A percentile compares a stretch with the other conserved stretches of the same genome.
Conservation (phyloP, 768 basidiomycete genomes). For the Hebeloma cylindrosporum region DNA sequence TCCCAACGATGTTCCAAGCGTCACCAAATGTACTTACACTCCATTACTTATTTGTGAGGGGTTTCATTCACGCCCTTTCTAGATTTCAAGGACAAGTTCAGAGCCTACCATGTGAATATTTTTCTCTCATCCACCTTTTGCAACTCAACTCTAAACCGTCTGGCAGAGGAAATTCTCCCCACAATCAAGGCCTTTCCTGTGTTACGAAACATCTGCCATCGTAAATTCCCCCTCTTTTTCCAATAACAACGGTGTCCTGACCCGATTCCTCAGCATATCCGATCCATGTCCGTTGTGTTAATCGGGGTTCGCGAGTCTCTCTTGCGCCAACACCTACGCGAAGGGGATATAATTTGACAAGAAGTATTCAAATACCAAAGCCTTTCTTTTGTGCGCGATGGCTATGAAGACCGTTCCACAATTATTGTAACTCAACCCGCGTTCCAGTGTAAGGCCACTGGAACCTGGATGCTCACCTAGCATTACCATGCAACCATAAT, state of each 20-base stretch:
- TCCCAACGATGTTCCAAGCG: slow-evolving; percentile 57
- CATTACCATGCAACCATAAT: too few species aligned
- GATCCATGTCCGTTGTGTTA: slow-evolving; percentile 40
- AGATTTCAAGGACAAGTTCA: slow-evolving; percentile 76
- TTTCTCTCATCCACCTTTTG: not conserved
- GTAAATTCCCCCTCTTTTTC: slow-evolving; percentile 37
- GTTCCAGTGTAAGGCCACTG: too few species aligned
- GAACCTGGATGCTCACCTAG: too few species aligned
- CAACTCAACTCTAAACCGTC: not conserved
- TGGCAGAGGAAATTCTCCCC: slow-evolving; percentile 57
- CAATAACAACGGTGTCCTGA: not conserved
- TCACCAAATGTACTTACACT: slow-evolving; percentile 58
- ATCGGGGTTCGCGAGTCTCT: slow-evolving; percentile 43
- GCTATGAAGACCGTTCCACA: too few species aligned
- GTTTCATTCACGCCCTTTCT: not conserved
- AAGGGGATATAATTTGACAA: slow-evolving; percentile 33
- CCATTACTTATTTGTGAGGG: not conserved
- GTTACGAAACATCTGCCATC: slow-evolving; percentile 70
- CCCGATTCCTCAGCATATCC: slow-evolving; percentile 35
- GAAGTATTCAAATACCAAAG: not conserved
- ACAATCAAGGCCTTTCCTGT: slow-evolving; percentile 57
- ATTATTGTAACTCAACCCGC: too few species aligned
- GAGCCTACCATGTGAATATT: slow-evolving; percentile 54
- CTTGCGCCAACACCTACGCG: slow-evolving; percentile 38
- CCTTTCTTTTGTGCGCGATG: not conserved